These are phyloP conservation scores for Solanum chiquidenum DNA, from an alignment of 257 asterid species.

Conservation along the genomic window DNA sequence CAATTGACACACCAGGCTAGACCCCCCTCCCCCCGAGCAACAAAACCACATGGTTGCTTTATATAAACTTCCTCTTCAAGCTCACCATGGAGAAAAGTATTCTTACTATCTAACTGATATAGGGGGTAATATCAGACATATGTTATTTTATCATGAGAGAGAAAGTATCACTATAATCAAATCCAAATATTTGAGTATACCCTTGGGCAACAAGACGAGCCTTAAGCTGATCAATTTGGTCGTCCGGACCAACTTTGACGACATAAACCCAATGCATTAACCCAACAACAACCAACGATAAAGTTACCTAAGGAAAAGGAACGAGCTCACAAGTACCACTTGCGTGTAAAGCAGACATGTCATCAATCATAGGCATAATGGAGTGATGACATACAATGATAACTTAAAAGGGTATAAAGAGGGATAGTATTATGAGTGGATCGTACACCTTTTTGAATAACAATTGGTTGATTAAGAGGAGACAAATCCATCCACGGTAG, in stretches of 20 bases:
- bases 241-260: not conserved
- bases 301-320: not conserved
- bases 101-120: not conserved
- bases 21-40: not conserved
- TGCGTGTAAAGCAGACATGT: too few species aligned
- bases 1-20: not conserved
- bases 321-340: not conserved
- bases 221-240: not conserved
- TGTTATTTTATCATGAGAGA: not conserved
- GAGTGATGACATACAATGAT: too few species aligned
- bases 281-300: not conserved
- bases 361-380: too few species aligned
- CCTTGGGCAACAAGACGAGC: not conserved
- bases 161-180: not conserved
- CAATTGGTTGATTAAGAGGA: too few species aligned
- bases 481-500: too few species aligned
- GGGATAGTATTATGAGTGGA: too few species aligned
- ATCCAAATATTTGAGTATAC: not conserved
- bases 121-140: not conserved
- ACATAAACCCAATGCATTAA: not conserved
- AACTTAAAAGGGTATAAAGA: too few species aligned
- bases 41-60: not conserved
- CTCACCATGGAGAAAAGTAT: not conserved
- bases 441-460: too few species aligned
- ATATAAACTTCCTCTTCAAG: not conserved